Base-by-base conservation (phyloP, 2,329 filamentous ascomycete species). In the Metarhizium robertsii region DNA sequence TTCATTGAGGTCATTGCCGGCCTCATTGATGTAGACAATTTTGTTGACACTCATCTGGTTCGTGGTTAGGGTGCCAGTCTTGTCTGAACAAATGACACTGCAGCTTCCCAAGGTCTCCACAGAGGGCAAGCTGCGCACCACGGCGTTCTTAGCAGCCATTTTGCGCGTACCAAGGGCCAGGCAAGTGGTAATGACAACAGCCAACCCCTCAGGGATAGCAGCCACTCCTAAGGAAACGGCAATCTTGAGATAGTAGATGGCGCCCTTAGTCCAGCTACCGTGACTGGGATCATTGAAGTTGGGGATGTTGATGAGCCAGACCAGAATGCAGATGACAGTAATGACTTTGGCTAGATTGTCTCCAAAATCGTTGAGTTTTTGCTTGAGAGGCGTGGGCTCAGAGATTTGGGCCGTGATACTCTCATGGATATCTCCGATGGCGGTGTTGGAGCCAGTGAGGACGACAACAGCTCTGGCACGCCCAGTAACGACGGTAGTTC, bases 41-140 rank as follows among this genome's bases (percentile, higher is more conserved):
- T 92, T 95, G 77, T 86, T 94, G 55, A 96, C 94, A 67, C 94
- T 97, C 94, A 99, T 99, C 74, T 97, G 92, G 75, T 99, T 99
- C 45, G 94, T 99, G 11, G 94, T 99, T 68, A 99, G 75, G 51
- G 94, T 99, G 63, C 94, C 95, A 5, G 94, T 99, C 79, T 99
- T 99, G 79, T 99, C 94, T 4, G 95, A 99, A 78, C 95, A 99
- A 69, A 99, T 96, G 56, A 99, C 92, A 67, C 94, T 99, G 82
- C 94, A 99, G 80, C 94, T 99, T 68, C 94, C 94, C 53, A 99
- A 80, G 13, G 94, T 99, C 74, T 99, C 94, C 53, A 99, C 94
- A 1, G 94, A 99, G 20, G 94, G 94, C 64, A 99, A 77, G 68
- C 91, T 96, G 71, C 95, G 85, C 57, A 99, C 95, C 42, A 99